Percentiles rank a stretch among this genome's conserved stretches.
phyloP scores from a whole-genome alignment of 1,139 yeast species.

The Diutina scorzettiae region DNA sequence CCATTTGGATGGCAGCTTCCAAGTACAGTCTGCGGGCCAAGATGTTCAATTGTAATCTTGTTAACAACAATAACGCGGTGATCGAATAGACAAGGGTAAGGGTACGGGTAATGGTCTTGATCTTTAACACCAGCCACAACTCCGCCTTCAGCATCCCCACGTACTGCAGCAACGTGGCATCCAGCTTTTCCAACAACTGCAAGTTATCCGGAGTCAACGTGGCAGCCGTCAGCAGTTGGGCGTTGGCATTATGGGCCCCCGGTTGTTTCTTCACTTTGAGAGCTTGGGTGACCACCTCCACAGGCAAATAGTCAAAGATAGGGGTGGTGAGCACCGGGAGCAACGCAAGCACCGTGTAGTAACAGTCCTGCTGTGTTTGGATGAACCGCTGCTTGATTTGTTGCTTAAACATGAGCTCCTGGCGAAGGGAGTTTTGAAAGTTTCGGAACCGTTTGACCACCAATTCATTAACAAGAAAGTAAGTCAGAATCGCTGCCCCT shows the following conservation, averaged over 20 bases:
- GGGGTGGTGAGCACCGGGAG: slow-evolving; percentile 67
- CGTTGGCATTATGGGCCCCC: slow-evolving; percentile 6
- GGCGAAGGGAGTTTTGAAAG: slow-evolving; percentile 55
- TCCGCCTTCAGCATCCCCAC: slow-evolving; percentile 51
- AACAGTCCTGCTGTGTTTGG: slow-evolving; percentile 88
- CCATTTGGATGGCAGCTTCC: slow-evolving; percentile 63
- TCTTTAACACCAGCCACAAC: slow-evolving; percentile 76
- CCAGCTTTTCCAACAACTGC: slow-evolving; percentile 18
- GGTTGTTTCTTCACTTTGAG: slow-evolving; percentile 48
- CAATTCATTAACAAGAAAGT: slow-evolving; percentile 48
- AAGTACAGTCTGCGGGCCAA: slow-evolving; percentile 79
- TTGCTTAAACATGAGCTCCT: slow-evolving; percentile 70
- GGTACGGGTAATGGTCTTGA: slow-evolving; percentile 62
- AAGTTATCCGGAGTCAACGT: slow-evolving; percentile 16
- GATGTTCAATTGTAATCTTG: slow-evolving; percentile 78
- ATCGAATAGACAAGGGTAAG: slow-evolving; percentile 60
- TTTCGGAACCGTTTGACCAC: slow-evolving; percentile 49
- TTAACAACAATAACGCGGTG: slow-evolving; percentile 59
- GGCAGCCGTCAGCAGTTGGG: slow-evolving; percentile 23
- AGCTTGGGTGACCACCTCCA: slow-evolving; percentile 63
- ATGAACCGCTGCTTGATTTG: slow-evolving; percentile 58
- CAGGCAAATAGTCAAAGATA: slow-evolving; percentile 51
- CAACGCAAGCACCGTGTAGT: slow-evolving; percentile 72
- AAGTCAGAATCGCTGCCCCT: slow-evolving; percentile 44
- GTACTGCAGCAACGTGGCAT: slow-evolving; percentile 20